Evolutionary conservation across 495 filamentous ascomycete genomes (phyloP), one percentile per base, ranked within the genome.

Genomic region (Clohesyomyces aquaticus): DNA sequence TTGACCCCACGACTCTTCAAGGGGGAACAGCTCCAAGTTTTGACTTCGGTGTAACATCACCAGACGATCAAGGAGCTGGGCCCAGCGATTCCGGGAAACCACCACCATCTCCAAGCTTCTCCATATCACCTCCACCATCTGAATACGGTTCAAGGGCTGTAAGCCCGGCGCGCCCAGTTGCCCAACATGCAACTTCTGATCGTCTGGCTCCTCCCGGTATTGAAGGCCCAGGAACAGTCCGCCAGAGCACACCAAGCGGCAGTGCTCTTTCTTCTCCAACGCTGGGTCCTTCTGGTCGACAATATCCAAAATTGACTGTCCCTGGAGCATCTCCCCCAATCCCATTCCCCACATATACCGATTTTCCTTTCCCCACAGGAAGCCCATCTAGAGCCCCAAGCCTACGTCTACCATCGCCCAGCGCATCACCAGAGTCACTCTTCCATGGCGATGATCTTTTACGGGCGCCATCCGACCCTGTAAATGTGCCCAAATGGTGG

Each of bases 401-500:
- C 66, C 75, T 83, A 60, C 82, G 73, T 69, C 76, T 83, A 26
- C 77, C 81, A 6, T 76, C 81, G 23, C 73, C 80, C 18, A 77
- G 78, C 27, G 77, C 81, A 19, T 85, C 82, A 18, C 78, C 80
- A n/a, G 78, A 83, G 52, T 77, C 76, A 45, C 46, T 65, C 71
- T 76, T 47, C 28, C 73, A 75, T 26, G 69, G 73, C 59, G 66
- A 49, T 29, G 41, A 38, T 49, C 53, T 75, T n/a, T 54, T 70
- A 4, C 66, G 38, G 28, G 45, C 43, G 2, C 62, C 66, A 6
- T 6, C 6, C 16, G 57, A 66, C 29, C 51, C 53, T 22, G 46
- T 22, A 2, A 75, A 58, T 27, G 70, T 71, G 6, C 58, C 68
- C 29, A 50, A 58, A 29, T 78, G 88, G 86, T 96, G 91, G 91